Conservation (phyloP, 1,139 yeast species). For the Pneumocystis canis region DNA sequence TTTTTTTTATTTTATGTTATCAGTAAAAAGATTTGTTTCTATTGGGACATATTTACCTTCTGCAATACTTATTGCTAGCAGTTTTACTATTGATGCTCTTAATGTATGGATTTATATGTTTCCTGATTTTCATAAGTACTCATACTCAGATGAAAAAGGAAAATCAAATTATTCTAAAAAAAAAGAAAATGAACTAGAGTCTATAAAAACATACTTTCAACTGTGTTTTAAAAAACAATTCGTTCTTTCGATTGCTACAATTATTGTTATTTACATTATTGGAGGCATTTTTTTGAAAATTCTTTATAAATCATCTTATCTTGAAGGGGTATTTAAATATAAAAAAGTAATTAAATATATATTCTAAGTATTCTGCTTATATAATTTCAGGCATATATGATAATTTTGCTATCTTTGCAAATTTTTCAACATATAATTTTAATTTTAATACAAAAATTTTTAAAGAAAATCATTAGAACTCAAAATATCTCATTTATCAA, state of each 20-base stretch:
- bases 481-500: constrained; percentile 9
- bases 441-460: constrained; percentile 9
- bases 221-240: background rate
- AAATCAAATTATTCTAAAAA: background rate
- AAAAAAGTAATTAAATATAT: background rate
- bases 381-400: constrained; percentile 2
- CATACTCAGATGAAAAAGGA: background rate
- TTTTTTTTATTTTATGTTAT: constrained; percentile 73
- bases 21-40: constrained; percentile 71
- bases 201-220: constrained; percentile 2
- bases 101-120: constrained; percentile 41
- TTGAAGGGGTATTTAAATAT: background rate
- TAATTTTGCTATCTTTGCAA: constrained; percentile 16
- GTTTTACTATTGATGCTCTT: constrained; percentile 59
- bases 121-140: constrained; percentile 11
- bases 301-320: background rate
- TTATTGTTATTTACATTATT: constrained; percentile 7
- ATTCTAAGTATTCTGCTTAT: constrained; percentile 4
- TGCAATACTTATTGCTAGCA: constrained; percentile 55
- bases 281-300: constrained; percentile 5
- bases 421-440: constrained; percentile 11
- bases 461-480: constrained; percentile 11
- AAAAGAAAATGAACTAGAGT: constrained; percentile 2
- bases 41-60: constrained; percentile 89
- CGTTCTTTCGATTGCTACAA: constrained; percentile 2